Evolutionary conservation across 1,139 yeast genomes (phyloP), one percentile per base, ranked within the genome.

Genomic region (Zygosaccharomyces sapae): DNA sequence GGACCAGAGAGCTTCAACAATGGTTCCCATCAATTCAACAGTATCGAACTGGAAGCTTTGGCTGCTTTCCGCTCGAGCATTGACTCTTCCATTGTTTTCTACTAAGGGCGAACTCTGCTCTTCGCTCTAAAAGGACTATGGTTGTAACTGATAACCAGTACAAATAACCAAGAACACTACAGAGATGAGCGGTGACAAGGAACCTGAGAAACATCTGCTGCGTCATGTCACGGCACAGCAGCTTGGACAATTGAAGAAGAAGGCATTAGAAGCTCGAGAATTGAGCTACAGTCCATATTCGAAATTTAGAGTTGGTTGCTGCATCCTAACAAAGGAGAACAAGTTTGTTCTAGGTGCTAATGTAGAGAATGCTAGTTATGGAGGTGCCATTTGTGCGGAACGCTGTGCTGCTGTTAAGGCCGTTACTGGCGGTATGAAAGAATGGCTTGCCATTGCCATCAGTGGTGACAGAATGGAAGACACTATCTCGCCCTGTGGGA

Each of bases 331-430:
- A 0, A 62, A 62, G 1, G 67, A 72, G 7, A 85, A 80, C 3
- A 68, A 70, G 16, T 71, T 64, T 40, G 68, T 83, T 30, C 65
- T 69, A 9, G 98, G 97, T 3, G 95, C 95, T 42, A 92, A 92
- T 58, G 81, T 92, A 22, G 98, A 92, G 63, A 92, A 90, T 63
- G 97, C 97, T 2, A 81, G 94, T 37, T 90, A 86, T 61, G 94
- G 92, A 8, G 97, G 85, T 0, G 76, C 86, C 2, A 81, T 89
- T 13, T 92, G 98, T 66, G 98, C 98, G 1, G 98, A 92, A 64
- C 72, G 96, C 47, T 75, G 88, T 1, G 85, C 97, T 0, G 73
- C 87, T 3, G 75, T 80, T 18, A 77, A 78, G 48, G 90, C 95
- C 0, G 75, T 83, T 10, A 57, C 62, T 4, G 38, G 50, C 9